phyloP scores from a whole-genome alignment of 2,329 filamentous ascomycete species.

The Apiospora arundinis region DNA sequence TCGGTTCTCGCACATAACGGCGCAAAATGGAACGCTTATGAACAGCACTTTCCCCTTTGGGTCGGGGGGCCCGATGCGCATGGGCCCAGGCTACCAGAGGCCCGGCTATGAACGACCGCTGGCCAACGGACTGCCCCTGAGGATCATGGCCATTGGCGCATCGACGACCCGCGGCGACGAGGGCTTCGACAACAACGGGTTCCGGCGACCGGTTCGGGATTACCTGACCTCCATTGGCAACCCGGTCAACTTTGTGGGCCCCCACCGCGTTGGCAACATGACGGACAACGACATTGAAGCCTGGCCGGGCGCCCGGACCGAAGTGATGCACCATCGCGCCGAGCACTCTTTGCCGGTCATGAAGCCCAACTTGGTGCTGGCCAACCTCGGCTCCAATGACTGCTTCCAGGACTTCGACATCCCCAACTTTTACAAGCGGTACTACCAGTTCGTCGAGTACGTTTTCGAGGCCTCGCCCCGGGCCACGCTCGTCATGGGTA shows the following conservation, averaged over 20 bases:
- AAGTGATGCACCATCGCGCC: slow-evolving; percentile 33
- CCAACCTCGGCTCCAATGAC: slow-evolving; percentile 36
- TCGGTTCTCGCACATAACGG: slow-evolving; percentile 22
- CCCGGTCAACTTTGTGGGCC: slow-evolving; percentile 36
- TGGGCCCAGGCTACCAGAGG: slow-evolving; percentile 24
- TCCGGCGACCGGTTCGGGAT: slow-evolving; percentile 34
- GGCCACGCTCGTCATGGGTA: slow-evolving; percentile 34
- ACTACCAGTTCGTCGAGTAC: slow-evolving; percentile 34
- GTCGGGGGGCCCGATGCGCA: slow-evolving; percentile 13
- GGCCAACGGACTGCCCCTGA: slow-evolving; percentile 42
- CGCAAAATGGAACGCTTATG: slow-evolving; percentile 22
- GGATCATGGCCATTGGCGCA: slow-evolving; percentile 36
- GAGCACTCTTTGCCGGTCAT: slow-evolving; percentile 30
- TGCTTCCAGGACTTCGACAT: slow-evolving; percentile 34
- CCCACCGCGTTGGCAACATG: slow-evolving; percentile 33
- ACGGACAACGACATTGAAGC: slow-evolving; percentile 36
- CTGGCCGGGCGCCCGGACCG: slow-evolving; percentile 33
- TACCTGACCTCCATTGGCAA: slow-evolving; percentile 31
- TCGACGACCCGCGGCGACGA: slow-evolving; percentile 36
- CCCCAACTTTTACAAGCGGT: slow-evolving; percentile 33
- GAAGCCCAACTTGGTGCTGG: slow-evolving; percentile 34
- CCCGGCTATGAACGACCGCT: slow-evolving; percentile 26
- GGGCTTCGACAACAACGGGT: slow-evolving; percentile 33
- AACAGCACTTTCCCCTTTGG: slow-evolving; percentile 22
- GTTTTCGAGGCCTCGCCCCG: slow-evolving; percentile 30